A percentile compares a stretch with the other conserved stretches of the same genome.
phyloP scores from a whole-genome alignment of 768 basidiomycete species.

The Phylloporus arenicola region DNA sequence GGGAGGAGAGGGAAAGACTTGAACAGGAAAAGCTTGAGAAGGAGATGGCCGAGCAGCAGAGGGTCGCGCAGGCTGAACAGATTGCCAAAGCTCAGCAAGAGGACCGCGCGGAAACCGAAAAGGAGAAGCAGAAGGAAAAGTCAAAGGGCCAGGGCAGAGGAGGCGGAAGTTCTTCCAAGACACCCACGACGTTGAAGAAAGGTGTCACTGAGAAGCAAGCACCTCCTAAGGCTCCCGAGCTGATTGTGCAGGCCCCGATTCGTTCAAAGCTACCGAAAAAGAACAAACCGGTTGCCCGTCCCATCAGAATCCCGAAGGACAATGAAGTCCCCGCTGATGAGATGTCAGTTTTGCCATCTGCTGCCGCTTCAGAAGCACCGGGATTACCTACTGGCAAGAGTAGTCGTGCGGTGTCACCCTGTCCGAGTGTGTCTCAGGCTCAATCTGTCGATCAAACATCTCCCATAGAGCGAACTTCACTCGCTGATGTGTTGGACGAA shows the following conservation, averaged over 20 bases:
- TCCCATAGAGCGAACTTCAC: slow-evolving; percentile 42
- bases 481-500: slow-evolving; percentile 64
- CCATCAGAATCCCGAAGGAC: slow-evolving; percentile 56
- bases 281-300: slow-evolving; percentile 59
- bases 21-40: slow-evolving; percentile 33
- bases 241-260: slow-evolving; percentile 60
- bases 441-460: slow-evolving; percentile 51
- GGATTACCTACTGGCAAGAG: slow-evolving; percentile 32
- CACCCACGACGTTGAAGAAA: slow-evolving; percentile 14
- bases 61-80: slow-evolving; percentile 33
- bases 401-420: slow-evolving; percentile 37
- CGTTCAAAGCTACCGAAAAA: slow-evolving; percentile 84
- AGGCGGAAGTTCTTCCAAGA: slow-evolving; percentile 23
- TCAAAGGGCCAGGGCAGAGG: slow-evolving; percentile 24
- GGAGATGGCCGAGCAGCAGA: slow-evolving; percentile 30
- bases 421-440: slow-evolving; percentile 53
- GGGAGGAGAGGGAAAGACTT: slow-evolving; percentile 31
- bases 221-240: slow-evolving; percentile 26
- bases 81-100: slow-evolving; percentile 31
- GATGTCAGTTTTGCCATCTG: slow-evolving; percentile 38
- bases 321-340: slow-evolving; percentile 42
- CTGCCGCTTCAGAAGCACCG: slow-evolving; percentile 45
- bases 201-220: slow-evolving; percentile 16
- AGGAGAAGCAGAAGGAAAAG: slow-evolving; percentile 22
- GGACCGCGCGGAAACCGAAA: slow-evolving; percentile 24